Evolutionary conservation across 2,329 filamentous ascomycete species (phyloP), one percentile per base, ranked within the genome.

Genomic region (Madurella mycetomatis): DNA sequence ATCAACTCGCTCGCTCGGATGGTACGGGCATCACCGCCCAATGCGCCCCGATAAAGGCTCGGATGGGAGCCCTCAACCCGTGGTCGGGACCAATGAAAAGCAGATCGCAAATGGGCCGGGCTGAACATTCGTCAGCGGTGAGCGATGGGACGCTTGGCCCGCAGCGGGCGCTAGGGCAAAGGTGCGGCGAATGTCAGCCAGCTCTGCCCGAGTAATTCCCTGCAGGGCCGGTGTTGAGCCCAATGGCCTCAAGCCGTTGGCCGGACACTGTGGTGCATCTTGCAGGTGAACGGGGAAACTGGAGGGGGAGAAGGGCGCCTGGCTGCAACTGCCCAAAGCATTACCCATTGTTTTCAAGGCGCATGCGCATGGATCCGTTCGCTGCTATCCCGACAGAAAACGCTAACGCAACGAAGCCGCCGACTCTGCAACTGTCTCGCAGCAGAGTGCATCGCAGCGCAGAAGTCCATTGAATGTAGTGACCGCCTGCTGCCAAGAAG

Each of bases 401-500:
- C 13, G 34, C 34, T 37, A 37, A 9, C 34, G 34, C 34, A 37
- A 37, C 13, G 34, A 2, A 37, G 34, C 34, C 9, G 34, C 34
- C 34, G 34, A 37, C 25, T 25, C 7, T 25, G 25, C 25, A 25
- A 25, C 25, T 54, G 52, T 50, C 47, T 43, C 47, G 42, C 47
- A 54, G 51, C 47, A 25, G 17, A 51, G 19, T 47, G 55, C 42
- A 37, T 37, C 34, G 39, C 43, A 31, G 50, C 19, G 40, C 47
- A 50, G 30, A 18, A 9, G 11, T 9, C 37, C 16, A 9, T 16
- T 37, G 16, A 13, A 17, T 15, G 12, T 15, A 34, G 15, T 4
- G 12, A 18, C 17, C 9, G n/a, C n/a, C 34, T 45, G 51, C 46
- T 55, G 54, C 57, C 57, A 59, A 59, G 57, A 50, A 15, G n/a